Percentiles rank a stretch among this genome's conserved stretches.
Conservation (phyloP, 257 asterid species). For the Avicennia marina region DNA sequence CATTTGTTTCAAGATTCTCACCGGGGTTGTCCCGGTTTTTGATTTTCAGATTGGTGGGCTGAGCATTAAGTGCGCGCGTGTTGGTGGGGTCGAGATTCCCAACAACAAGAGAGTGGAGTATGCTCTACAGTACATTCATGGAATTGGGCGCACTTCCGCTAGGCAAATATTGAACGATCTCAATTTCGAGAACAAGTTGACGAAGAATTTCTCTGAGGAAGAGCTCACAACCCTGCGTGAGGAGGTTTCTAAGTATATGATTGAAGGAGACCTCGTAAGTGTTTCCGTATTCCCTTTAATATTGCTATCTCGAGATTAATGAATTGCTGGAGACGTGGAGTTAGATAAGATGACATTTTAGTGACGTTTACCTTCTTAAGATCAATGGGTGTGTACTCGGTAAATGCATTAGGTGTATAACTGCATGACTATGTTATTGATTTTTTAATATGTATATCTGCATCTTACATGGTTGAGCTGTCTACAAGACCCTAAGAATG, state of each 20-base stretch:
- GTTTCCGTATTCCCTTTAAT: not conserved
- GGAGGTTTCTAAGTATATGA: conserved; percentile 88
- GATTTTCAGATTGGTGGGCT: conserved; percentile 61
- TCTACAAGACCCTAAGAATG: too few relatives aligned
- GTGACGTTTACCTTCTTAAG: too few relatives aligned
- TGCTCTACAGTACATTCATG: conserved; percentile 90
- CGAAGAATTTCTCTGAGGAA: conserved; percentile 82
- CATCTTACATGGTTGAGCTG: too few relatives aligned
- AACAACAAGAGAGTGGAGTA: conserved; percentile 91
- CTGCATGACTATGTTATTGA: too few relatives aligned
- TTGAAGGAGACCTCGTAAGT: conserved; percentile 93
- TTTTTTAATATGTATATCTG: too few relatives aligned
- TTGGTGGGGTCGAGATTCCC: conserved; percentile 96
- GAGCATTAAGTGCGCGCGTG: conserved; percentile 86
- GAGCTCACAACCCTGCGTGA: conserved; percentile 88
- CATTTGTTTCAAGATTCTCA: not conserved
- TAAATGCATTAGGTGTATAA: too few relatives aligned
- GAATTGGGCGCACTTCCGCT: conserved; percentile 78
- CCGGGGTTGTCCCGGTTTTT: not conserved
- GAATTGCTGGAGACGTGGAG: too few relatives aligned
- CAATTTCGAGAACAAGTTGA: conserved; percentile 64
- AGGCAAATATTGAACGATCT: conserved; percentile 68
- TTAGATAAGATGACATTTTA: too few relatives aligned
- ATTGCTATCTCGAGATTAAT: too few relatives aligned
- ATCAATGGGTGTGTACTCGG: too few relatives aligned